phyloP scores from a whole-genome alignment of 169 alveolate species.

The Plasmodium chabaudi region DNA sequence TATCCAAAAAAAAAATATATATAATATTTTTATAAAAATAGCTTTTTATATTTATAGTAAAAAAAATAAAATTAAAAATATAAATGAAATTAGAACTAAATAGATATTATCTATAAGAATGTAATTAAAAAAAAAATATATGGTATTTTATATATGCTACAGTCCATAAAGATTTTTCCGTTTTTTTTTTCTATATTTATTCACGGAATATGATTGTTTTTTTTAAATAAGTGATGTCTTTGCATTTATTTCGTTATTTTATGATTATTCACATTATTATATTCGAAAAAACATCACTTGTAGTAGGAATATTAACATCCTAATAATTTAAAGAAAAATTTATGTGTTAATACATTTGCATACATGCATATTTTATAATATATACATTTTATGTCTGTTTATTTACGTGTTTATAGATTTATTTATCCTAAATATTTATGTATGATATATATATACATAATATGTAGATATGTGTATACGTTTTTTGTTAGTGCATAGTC shows the following conservation, averaged over 20 bases:
- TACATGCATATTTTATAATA: background rate
- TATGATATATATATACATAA: slow-evolving; percentile 2
- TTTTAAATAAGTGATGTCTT: slow-evolving; percentile 43
- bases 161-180: slow-evolving; percentile 7
- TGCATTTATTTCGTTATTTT: background rate
- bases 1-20: background rate
- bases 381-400: slow-evolving; percentile 1
- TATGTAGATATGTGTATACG: slow-evolving; percentile 11
- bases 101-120: slow-evolving; percentile 36
- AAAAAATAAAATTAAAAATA: slow-evolving; percentile 14
- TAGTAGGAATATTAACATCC: slow-evolving; percentile 9
- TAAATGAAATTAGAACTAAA: slow-evolving; percentile 48
- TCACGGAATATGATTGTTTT: slow-evolving; percentile 6
- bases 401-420: slow-evolving; percentile 10
- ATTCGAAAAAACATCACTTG: slow-evolving; percentile 11
- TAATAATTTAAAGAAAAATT: slow-evolving; percentile 4
- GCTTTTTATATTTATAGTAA: slow-evolving; percentile 17
- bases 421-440: slow-evolving; percentile 1
- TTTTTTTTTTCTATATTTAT: slow-evolving; percentile 12
- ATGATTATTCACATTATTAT: slow-evolving; percentile 13
- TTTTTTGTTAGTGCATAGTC: slow-evolving; percentile 37
- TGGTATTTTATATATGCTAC: slow-evolving; percentile 14
- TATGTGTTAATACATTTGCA: slow-evolving; percentile 11
- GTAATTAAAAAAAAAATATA: slow-evolving; percentile 4
- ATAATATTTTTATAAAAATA: background rate